These are phyloP conservation scores for Neoscytalidium dimidiatum DNA, from an alignment of 2,329 filamentous ascomycete genomes.

Conservation along the genomic window DNA sequence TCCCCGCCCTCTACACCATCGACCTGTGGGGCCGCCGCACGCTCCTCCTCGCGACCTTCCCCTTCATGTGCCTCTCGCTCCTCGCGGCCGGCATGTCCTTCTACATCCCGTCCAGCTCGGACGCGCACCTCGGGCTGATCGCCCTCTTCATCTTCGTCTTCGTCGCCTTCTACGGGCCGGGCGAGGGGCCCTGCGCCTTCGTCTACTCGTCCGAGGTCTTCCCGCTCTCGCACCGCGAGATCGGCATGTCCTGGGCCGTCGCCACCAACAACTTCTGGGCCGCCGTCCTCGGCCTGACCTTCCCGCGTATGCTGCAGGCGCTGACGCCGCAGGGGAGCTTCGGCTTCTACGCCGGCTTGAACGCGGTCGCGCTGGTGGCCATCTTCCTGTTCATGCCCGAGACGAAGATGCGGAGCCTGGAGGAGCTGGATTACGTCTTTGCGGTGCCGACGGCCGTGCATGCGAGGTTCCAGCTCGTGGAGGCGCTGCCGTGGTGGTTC, in stretches of 20 bases:
- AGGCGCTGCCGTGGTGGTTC: constrained; percentile 49
- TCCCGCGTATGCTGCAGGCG: constrained; percentile 57
- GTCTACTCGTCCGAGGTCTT: constrained; percentile 71
- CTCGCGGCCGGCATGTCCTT: constrained; percentile 55
- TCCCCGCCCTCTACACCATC: constrained; percentile 61
- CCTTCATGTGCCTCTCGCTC: constrained; percentile 52
- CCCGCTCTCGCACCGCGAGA: constrained; percentile 68
- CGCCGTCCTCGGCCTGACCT: constrained; percentile 62
- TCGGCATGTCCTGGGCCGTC: constrained; percentile 71
- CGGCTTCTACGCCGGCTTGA: constrained; percentile 63
- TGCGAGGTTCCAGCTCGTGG: constrained; percentile 40
- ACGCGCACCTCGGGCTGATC: constrained; percentile 51
- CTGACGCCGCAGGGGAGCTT: constrained; percentile 58
- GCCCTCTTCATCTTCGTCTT: constrained; percentile 61
- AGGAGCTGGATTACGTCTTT: constrained; percentile 54
- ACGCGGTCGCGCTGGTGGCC: constrained; percentile 55
- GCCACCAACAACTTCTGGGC: constrained; percentile 65
- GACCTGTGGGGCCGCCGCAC: constrained; percentile 55
- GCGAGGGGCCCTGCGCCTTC: constrained; percentile 62
- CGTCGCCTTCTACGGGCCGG: constrained; percentile 45
- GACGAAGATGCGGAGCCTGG: constrained; percentile 50
- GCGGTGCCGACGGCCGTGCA: constrained; percentile 45
- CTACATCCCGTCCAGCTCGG: constrained; percentile 44
- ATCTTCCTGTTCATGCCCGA: constrained; percentile 61
- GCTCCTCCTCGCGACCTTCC: constrained; percentile 52